These are phyloP conservation scores for Apiospora kogelbergensis DNA, from an alignment of 2,329 filamentous ascomycete species.

Conservation along the genomic window DNA sequence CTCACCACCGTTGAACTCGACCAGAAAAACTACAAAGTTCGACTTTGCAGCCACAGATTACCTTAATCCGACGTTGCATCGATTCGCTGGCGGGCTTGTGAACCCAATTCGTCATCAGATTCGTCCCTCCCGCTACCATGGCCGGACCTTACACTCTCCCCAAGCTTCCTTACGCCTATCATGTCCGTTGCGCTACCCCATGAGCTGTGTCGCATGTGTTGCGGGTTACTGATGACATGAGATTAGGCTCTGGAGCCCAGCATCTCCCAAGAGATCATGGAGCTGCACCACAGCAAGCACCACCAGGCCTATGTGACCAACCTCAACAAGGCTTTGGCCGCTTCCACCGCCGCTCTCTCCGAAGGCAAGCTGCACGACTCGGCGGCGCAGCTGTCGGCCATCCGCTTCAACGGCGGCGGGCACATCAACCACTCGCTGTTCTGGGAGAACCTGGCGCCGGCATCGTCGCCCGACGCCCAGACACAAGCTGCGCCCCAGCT, in stretches of 20 bases:
- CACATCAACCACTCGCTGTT: slow-evolving; percentile 94
- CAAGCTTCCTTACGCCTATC: slow-evolving; percentile 65
- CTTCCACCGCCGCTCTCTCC: slow-evolving; percentile 56
- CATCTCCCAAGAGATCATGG: slow-evolving; percentile 79
- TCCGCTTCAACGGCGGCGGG: slow-evolving; percentile 88
- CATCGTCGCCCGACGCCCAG: slow-evolving; percentile 56
- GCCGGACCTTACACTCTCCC: slow-evolving; percentile 32
- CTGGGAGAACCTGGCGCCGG: slow-evolving; percentile 78
- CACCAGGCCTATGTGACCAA: slow-evolving; percentile 78
- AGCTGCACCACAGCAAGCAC: slow-evolving; percentile 77
- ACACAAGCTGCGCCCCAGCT: slow-evolving; percentile 55
- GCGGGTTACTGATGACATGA: background rate
- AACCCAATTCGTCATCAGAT: background rate
- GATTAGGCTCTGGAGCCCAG: slow-evolving; percentile 66
- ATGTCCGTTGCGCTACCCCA: slow-evolving; percentile 50
- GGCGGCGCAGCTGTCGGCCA: slow-evolving; percentile 62
- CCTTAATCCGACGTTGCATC: background rate
- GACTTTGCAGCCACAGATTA: background rate
- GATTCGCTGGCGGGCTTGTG: background rate
- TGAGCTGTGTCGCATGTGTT: too few relatives aligned
- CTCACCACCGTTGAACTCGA: too few relatives aligned
- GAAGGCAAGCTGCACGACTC: slow-evolving; percentile 59
- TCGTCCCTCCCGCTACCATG: background rate
- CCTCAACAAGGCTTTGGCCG: slow-evolving; percentile 65
- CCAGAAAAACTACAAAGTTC: background rate